Evolutionary conservation across 495 filamentous ascomycete species (phyloP).

Genomic region (Penicillium taxi): DNA sequence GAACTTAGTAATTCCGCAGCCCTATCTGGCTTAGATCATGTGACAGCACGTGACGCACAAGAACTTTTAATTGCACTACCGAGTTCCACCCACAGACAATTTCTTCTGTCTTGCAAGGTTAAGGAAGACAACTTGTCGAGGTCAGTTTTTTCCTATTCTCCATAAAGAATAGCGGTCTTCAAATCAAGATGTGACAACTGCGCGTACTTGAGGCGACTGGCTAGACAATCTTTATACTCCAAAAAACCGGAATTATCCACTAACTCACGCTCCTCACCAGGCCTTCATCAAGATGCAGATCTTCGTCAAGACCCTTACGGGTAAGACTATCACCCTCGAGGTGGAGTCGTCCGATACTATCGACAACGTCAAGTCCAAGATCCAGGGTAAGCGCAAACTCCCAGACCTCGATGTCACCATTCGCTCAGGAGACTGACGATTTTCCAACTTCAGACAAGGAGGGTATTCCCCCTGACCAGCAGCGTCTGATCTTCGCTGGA

Average conservation of each 20-base stretch:
- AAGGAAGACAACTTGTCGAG: slow-evolving; percentile 27
- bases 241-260: not conserved
- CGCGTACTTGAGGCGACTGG: not conserved
- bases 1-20: too few species aligned
- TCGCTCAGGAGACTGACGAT: slow-evolving; percentile 7
- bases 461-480: slow-evolving; percentile 99
- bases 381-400: slow-evolving; percentile 49
- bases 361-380: slow-evolving; percentile 99
- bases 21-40: too few species aligned
- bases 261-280: slow-evolving; percentile 21
- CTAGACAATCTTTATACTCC: not conserved
- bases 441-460: slow-evolving; percentile 95
- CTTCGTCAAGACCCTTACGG: slow-evolving; percentile 99
- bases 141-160: slow-evolving; percentile 24
- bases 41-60: slow-evolving; percentile 46
- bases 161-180: not conserved
- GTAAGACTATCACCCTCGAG: slow-evolving; percentile 99
- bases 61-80: slow-evolving; percentile 36
- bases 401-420: not conserved
- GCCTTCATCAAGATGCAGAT: slow-evolving; percentile 82
- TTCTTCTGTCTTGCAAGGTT: slow-evolving; percentile 22
- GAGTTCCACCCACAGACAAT: slow-evolving; percentile 23
- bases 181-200: slow-evolving; percentile 5
- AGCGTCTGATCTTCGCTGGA: slow-evolving; percentile 99
- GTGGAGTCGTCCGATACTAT: slow-evolving; percentile 99